Evolutionary conservation across 345 rosid genomes (phyloP).

Genomic region (Eucalyptus decipiens): DNA sequence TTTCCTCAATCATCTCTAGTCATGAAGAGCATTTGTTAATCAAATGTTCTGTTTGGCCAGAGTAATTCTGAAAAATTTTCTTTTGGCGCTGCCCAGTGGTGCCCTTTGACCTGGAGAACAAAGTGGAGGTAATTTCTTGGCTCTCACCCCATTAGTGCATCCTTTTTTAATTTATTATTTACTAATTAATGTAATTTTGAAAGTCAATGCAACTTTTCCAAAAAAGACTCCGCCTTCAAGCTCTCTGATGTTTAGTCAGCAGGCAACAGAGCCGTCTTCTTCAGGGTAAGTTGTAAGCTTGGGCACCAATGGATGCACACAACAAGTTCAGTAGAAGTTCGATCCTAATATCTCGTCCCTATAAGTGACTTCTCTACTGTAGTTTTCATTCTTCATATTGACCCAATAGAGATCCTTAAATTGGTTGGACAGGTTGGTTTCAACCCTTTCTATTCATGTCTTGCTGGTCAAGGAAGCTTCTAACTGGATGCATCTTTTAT

Average conservation of each 20-base stretch:
- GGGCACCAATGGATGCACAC: neutral
- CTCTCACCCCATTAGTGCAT: neutral
- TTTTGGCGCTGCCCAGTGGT: neutral
- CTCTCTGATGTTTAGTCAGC: slow-evolving; percentile 54
- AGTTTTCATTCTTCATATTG: neutral
- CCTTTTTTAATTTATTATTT: neutral
- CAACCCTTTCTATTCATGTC: neutral
- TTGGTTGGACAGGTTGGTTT: neutral
- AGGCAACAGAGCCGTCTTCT: slow-evolving; percentile 48
- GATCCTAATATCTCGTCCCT: neutral
- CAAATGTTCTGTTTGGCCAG: neutral
- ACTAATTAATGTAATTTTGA: slow-evolving; percentile 44
- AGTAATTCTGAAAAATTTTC: neutral
- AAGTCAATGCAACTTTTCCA: slow-evolving; percentile 48
- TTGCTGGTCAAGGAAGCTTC: neutral
- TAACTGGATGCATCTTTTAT: neutral
- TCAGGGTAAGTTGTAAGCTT: slow-evolving; percentile 29
- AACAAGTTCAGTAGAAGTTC: neutral
- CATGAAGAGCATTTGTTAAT: neutral
- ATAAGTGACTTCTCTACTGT: neutral
- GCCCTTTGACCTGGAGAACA: neutral
- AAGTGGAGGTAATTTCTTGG: neutral
- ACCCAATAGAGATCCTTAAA: neutral
- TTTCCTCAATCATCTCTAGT: neutral
- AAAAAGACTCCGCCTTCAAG: slow-evolving; percentile 57